These are phyloP conservation scores for Cystobasidium pallidum DNA, from an alignment of 1,284 basidiomycete genomes.

Conservation along the genomic window DNA sequence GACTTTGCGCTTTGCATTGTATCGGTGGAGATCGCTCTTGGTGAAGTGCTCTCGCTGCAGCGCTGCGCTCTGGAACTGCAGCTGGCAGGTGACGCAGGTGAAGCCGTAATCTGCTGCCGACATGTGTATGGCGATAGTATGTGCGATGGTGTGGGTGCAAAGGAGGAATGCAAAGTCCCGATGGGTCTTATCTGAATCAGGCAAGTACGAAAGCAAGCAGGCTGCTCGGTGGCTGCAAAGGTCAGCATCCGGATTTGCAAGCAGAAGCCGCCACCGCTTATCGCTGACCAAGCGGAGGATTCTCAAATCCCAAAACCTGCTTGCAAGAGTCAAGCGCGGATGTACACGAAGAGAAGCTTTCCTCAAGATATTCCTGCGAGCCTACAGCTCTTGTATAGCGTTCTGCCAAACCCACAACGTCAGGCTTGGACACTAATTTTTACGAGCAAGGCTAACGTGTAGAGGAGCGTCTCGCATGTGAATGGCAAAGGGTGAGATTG, in stretches of 20 bases:
- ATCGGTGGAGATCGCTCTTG: conserved; percentile 79
- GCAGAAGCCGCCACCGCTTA: not conserved
- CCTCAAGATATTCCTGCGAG: too few species aligned
- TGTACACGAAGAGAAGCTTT: too few species aligned
- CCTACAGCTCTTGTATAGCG: too few species aligned
- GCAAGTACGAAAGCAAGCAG: not conserved
- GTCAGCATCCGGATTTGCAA: not conserved
- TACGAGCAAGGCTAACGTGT: too few species aligned
- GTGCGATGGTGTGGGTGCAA: not conserved
- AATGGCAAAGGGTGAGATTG: too few species aligned
- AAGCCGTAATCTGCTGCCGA: conserved; percentile 57
- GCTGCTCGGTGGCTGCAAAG: not conserved
- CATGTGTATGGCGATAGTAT: not conserved
- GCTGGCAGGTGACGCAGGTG: conserved; percentile 89
- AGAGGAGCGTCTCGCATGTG: too few species aligned
- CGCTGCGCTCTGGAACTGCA: conserved; percentile 81
- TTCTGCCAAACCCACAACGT: too few species aligned
- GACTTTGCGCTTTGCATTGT: conserved; percentile 97
- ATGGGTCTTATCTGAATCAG: not conserved
- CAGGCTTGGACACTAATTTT: too few species aligned
- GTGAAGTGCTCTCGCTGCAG: conserved; percentile 86
- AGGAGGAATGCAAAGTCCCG: conserved; percentile 1
- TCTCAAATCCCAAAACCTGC: too few species aligned
- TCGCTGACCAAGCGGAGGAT: not conserved
- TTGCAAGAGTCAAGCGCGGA: too few species aligned